These are phyloP conservation scores for Phytophthora hibernalis DNA, from an alignment of 352 stramenopile species.

Conservation along the genomic window DNA sequence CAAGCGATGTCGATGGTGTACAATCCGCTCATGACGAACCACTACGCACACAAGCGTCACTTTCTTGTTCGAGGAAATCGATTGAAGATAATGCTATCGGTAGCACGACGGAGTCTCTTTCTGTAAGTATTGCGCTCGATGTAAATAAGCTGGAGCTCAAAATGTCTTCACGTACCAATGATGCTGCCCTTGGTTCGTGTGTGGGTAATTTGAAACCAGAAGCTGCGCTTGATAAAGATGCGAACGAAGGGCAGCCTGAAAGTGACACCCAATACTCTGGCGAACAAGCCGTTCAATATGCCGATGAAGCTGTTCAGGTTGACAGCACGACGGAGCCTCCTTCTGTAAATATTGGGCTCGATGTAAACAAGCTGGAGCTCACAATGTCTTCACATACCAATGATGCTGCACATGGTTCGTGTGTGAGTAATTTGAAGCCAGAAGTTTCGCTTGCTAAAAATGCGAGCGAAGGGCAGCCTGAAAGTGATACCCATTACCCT, in stretches of 20 bases:
- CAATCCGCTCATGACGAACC: neutral
- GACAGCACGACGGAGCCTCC: too few species aligned
- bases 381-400: neutral
- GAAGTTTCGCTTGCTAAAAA: neutral
- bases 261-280: neutral
- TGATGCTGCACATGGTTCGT: neutral
- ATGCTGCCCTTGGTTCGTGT: neutral
- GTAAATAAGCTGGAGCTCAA: neutral
- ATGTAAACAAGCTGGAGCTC: neutral
- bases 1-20: neutral
- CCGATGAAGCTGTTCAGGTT: constrained; percentile 34
- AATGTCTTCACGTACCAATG: neutral
- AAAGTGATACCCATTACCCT: neutral
- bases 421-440: neutral
- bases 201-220: neutral
- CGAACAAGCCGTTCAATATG: constrained; percentile 1
- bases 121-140: neutral
- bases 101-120: neutral
- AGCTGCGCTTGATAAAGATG: neutral
- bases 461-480: neutral
- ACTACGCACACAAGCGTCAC: too few species aligned
- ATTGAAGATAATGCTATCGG: neutral
- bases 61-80: too few species aligned
- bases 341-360: neutral
- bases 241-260: neutral